Conservation (phyloP, 306 rosid species). For the Ziziphus jujuba region DNA sequence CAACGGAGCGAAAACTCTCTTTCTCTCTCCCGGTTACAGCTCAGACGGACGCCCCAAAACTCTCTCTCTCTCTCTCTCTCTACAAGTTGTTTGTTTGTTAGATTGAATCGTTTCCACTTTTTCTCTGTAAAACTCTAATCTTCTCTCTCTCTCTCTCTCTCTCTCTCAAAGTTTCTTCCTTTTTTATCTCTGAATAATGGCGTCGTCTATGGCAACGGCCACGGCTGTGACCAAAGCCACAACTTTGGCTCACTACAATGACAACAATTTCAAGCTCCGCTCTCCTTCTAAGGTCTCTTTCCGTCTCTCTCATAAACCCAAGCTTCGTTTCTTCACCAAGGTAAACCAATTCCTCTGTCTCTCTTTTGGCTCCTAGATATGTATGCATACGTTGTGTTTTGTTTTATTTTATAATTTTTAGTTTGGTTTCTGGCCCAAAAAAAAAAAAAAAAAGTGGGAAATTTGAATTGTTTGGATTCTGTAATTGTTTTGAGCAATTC, state of each 20-base stretch:
- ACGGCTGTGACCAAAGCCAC: slow-evolving; percentile 42
- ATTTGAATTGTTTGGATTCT: too few relatives aligned
- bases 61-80: slow-evolving; percentile 17
- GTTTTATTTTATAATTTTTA: neutral
- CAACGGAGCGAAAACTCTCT: neutral
- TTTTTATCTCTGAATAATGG: slow-evolving; percentile 17
- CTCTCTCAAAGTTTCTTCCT: slow-evolving; percentile 21
- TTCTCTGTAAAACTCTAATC: neutral
- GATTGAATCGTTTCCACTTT: neutral
- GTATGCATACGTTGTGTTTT: neutral
- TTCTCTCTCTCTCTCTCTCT: too few relatives aligned
- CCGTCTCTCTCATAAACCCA: slow-evolving; percentile 47
- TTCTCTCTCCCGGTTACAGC: slow-evolving; percentile 9
- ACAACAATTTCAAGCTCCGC: neutral
- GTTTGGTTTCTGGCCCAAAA: neutral
- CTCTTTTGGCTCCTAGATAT: neutral
- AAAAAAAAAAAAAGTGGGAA: too few relatives aligned
- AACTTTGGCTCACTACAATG: slow-evolving; percentile 21
- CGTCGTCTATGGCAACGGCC: slow-evolving; percentile 43
- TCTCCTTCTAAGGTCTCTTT: slow-evolving; percentile 40
- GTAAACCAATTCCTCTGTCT: slow-evolving; percentile 28
- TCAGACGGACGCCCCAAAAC: slow-evolving; percentile 28
- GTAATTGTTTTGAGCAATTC: too few relatives aligned
- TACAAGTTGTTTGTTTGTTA: neutral
- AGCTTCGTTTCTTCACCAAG: slow-evolving; percentile 49